phyloP scores from a whole-genome alignment of 768 basidiomycete species.

The Punctularia strigosozonata region DNA sequence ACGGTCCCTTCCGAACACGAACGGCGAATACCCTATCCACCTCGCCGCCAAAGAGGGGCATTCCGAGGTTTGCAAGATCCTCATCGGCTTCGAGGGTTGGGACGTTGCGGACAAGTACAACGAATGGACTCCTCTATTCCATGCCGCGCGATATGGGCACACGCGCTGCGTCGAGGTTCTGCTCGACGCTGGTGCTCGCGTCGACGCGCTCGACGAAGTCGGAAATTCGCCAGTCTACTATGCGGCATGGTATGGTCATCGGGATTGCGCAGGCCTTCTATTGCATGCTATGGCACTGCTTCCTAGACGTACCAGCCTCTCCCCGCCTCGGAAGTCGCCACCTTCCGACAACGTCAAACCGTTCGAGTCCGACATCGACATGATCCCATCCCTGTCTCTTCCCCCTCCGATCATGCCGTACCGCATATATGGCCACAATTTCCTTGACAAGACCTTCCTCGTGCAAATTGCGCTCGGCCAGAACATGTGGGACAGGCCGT shows the following conservation, averaged over 20 bases:
- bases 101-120: conserved; percentile 92
- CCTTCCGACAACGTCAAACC: conserved; percentile 14
- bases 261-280: conserved; percentile 51
- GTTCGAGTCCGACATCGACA: conserved; percentile 67
- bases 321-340: conserved; percentile 15
- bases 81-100: conserved; percentile 68
- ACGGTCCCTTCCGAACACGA: conserved; percentile 72
- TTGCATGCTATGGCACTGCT: conserved; percentile 25
- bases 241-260: conserved; percentile 93
- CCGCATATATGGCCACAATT: conserved; percentile 94
- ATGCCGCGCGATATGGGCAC: conserved; percentile 84
- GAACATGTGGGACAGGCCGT: conserved; percentile 21
- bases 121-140: conserved; percentile 96
- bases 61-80: conserved; percentile 65
- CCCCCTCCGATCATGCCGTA: conserved; percentile 99
- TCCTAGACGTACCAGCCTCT: conserved; percentile 7
- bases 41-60: conserved; percentile 92
- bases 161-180: conserved; percentile 64
- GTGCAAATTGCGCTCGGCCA: conserved; percentile 81
- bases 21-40: conserved; percentile 96
- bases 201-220: conserved; percentile 73
- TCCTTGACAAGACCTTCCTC: conserved; percentile 75
- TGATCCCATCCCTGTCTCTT: conserved; percentile 88
- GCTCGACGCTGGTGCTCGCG: conserved; percentile 66
- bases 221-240: conserved; percentile 83